Evolutionary conservation across 345 rosid genomes (phyloP).

Genomic region (Melastoma malabathricum): DNA sequence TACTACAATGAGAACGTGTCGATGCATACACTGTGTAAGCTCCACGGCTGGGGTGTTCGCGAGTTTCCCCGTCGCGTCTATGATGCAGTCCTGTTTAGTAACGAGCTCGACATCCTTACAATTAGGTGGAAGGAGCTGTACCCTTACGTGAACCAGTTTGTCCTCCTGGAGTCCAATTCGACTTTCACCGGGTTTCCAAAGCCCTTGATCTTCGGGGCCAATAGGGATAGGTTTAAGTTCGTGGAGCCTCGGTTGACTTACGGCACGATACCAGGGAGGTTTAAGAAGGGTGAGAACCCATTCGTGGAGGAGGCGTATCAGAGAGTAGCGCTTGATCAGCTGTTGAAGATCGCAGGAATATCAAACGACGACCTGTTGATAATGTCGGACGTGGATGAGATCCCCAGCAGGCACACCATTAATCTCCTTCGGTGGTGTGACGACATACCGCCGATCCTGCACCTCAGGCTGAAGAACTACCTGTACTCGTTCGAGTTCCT

Average conservation of each 20-base stretch:
- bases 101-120: too few species aligned
- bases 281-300: slow-evolving; percentile 6
- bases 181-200: slow-evolving; percentile 3
- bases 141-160: slow-evolving; percentile 8
- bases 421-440: slow-evolving; percentile 46
- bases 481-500: slow-evolving; percentile 42
- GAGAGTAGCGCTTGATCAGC: slow-evolving; percentile 5
- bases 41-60: too few species aligned
- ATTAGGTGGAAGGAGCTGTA: slow-evolving; percentile 10
- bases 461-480: slow-evolving; percentile 36
- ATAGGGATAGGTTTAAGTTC: slow-evolving; percentile 1
- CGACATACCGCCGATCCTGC: slow-evolving; percentile 31
- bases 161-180: slow-evolving; percentile 5
- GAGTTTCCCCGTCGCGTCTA: too few species aligned
- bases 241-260: slow-evolving; percentile 3
- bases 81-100: too few species aligned
- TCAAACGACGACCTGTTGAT: slow-evolving; percentile 4
- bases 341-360: slow-evolving; percentile 5
- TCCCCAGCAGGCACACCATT: slow-evolving; percentile 27
- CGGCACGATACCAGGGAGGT: slow-evolving; percentile 2
- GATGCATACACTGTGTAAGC: slow-evolving; percentile 9
- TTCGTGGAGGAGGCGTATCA: slow-evolving; percentile 11
- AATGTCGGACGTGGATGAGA: slow-evolving; percentile 7
- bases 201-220: not conserved
- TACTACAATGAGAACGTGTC: slow-evolving; percentile 9